Evolutionary conservation across 345 rosid genomes (phyloP).

Genomic region (Isatis tinctoria): DNA sequence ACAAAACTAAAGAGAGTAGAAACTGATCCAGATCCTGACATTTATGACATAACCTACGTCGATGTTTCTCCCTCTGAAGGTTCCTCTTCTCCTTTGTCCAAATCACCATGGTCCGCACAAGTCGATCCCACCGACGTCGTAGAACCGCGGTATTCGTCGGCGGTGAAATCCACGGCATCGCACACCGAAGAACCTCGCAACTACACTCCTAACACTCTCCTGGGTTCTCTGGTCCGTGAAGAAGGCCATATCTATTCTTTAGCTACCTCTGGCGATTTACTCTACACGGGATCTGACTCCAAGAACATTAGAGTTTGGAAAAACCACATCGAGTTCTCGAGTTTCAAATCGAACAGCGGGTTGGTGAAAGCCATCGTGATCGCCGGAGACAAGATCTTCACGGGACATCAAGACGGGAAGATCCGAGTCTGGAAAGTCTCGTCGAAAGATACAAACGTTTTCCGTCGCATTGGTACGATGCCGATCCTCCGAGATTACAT

Average conservation of each 20-base stretch:
- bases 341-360: slow-evolving; percentile 80
- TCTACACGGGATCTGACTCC: slow-evolving; percentile 88
- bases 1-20: slow-evolving; percentile 32
- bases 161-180: background rate
- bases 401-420: slow-evolving; percentile 94
- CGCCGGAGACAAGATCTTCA: slow-evolving; percentile 55
- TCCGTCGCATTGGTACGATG: slow-evolving; percentile 63
- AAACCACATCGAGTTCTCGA: slow-evolving; percentile 62
- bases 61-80: slow-evolving; percentile 30
- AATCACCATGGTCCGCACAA: slow-evolving; percentile 70
- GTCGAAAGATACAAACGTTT: slow-evolving; percentile 37
- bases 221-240: slow-evolving; percentile 82
- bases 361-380: slow-evolving; percentile 78
- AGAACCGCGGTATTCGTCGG: slow-evolving; percentile 3
- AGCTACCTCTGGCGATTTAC: slow-evolving; percentile 59
- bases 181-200: background rate
- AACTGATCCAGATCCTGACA: slow-evolving; percentile 16
- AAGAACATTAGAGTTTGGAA: slow-evolving; percentile 93
- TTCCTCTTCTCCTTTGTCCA: slow-evolving; percentile 37
- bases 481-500: slow-evolving; percentile 62
- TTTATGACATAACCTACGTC: slow-evolving; percentile 21
- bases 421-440: slow-evolving; percentile 77
- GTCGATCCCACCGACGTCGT: background rate
- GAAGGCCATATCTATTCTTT: slow-evolving; percentile 88
- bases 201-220: slow-evolving; percentile 45